Conservation (phyloP, 2,329 filamentous ascomycete species). For the Gaeumannomyces sp. region DNA sequence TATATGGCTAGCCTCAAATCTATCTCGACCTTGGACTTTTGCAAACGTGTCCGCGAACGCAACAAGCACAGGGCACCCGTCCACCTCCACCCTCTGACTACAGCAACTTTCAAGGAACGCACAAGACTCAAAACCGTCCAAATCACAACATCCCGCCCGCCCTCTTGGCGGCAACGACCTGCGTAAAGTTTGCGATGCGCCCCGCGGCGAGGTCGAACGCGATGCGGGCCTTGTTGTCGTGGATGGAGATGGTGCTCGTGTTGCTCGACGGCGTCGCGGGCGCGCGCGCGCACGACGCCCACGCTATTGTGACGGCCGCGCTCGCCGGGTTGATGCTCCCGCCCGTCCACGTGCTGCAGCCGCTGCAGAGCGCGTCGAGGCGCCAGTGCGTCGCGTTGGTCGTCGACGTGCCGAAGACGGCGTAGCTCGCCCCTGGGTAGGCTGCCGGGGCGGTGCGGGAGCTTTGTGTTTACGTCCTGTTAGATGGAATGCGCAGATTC, state of each 20-base stretch:
- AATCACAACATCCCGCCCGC: not conserved
- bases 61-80: no score
- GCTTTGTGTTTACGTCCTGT: not conserved
- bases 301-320: slow-evolving; percentile 20
- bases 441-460: slow-evolving; percentile 19
- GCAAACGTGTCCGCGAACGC: no score
- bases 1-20: no score
- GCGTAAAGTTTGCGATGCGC: slow-evolving; percentile 23
- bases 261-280: slow-evolving; percentile 21
- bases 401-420: slow-evolving; percentile 26
- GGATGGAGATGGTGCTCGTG: slow-evolving; percentile 22
- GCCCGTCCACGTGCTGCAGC: slow-evolving; percentile 29
- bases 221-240: slow-evolving; percentile 22
- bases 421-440: slow-evolving; percentile 28
- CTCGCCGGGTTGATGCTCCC: slow-evolving; percentile 22
- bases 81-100: no score
- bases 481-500: not conserved
- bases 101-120: no score
- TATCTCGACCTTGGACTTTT: no score
- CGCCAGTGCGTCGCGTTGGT: slow-evolving; percentile 36
- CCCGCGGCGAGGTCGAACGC: slow-evolving; percentile 20
- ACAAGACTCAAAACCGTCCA: no score
- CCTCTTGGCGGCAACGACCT: slow-evolving; percentile 1
- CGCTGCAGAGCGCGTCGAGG: slow-evolving; percentile 30
- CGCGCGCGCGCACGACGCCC: slow-evolving; percentile 17